Base-by-base conservation (phyloP, 257 asterid genomes). In the Solanum chiquidenum region DNA sequence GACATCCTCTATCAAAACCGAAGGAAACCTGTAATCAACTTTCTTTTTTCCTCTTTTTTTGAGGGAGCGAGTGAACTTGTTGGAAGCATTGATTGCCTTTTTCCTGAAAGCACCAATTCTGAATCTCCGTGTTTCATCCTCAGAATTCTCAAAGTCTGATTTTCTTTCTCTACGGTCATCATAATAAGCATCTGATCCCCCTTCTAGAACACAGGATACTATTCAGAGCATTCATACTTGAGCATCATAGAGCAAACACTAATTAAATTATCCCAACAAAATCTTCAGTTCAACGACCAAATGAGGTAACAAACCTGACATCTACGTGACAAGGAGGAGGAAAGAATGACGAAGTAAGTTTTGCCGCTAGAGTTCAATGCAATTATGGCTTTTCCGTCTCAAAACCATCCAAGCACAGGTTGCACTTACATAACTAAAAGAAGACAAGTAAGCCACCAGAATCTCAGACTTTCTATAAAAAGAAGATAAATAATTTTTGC, bases 41-140 rank as follows among this genome's bases (percentile, higher is more conserved):
- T 95, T 96, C 91, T 94, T 92, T 89, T 95, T 96, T 90, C 99
- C 97, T 88, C 98, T 91, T 90, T 92, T 94, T 88, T 91, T 95
- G 73, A 96, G 92, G 77, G 99, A 94, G 89, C 95, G 98, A 9
- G 98, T 92, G 86, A 96, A 92, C 94, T 93, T 96, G 92, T 91
- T 96, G 62, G 99, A 96, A 74, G 99, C 99, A 91, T 88, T 87
- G 90, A 96, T 82, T 85, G 99, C 99, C 92, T 92, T 96, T 90
- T 94, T 95, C 94, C 91, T 95, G 74, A 96, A 89, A 88, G 89
- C 91, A 40, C 96, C 96, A 27, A 95, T 95, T 90, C 89, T 94
- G 55, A 95, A 94, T 86, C 95, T 91, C 90, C 97, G 91, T 74
- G 95, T 92, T 87, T 95, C 98, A 89, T 96, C 98, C 88, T 95